Evolutionary conservation across 169 alveolate species (phyloP), one percentile per base, ranked within the genome.

Genomic region (Plasmodium malariae): DNA sequence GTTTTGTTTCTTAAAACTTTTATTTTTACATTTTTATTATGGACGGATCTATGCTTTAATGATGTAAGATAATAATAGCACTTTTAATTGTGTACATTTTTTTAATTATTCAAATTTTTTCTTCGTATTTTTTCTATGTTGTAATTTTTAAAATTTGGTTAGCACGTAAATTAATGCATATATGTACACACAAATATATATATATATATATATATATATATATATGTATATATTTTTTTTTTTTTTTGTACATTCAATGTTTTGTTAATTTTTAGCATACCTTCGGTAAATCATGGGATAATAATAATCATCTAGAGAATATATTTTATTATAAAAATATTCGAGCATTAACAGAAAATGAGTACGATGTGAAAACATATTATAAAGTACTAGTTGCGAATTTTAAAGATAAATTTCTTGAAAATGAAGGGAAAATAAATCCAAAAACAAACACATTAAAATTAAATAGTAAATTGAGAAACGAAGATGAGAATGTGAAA

Each of bases 21-120:
- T 34, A 11, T 65, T 65, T n/a, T 36, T 65, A 12, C 37, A 65
- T 14, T 65, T 34, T 65, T 65, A 65, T 11, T 65, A 65, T 65
- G 43, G 37, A 65, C 32, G 12, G 1, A 30, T 3, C 19, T 30
- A 45, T 7, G 32, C 24, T 45, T 51, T 17, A 65, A 30, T 65
- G 32, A 43, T 65, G 74, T 65, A 65, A 65, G 74, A 34, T 9
- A 32, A 24, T 17, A 65, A 34, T 65, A 34, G 54, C 74, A 65
- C 32, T 32, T 32, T 36, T 6, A 37, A 17, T 65, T 4, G 26
- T 65, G 32, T 0, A 19, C 17, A 49, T 24, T 63, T 24, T 40
- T 5, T 40, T 9, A 43, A 30, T 43, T 65, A 24, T 65, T 65
- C 32, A 14, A 43, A 24, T 5, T 37, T 65, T 32, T 34, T 24